phyloP scores from a whole-genome alignment of 805 yeast species.

The Clavispora asparagi region DNA sequence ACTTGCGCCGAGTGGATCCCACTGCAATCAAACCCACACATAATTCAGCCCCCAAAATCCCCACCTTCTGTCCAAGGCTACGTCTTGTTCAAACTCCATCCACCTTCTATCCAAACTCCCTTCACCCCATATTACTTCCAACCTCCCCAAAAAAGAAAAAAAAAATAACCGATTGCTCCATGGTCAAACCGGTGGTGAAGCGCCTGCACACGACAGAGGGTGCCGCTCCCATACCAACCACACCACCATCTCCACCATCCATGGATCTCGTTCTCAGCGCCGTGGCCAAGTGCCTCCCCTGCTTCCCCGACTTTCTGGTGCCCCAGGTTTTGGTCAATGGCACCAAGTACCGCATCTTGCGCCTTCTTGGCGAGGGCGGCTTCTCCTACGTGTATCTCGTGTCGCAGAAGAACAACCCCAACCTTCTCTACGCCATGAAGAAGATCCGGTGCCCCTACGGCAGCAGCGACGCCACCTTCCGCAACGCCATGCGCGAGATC shows the following conservation, averaged over 20 bases:
- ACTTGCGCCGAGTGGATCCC: no score
- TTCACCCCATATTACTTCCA: no score
- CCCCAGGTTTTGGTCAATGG: conserved; percentile 63
- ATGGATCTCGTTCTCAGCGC: conserved; percentile 10
- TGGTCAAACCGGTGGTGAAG: no score
- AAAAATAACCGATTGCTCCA: no score
- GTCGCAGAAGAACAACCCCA: conserved; percentile 39
- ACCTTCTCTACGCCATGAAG: conserved; percentile 64
- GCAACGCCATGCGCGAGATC: conserved; percentile 70
- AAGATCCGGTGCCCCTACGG: conserved; percentile 88
- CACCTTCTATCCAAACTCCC: no score
- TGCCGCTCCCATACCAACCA: neutral
- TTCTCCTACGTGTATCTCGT: conserved; percentile 84
- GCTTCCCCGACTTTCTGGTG: conserved; percentile 37
- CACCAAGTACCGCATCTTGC: conserved; percentile 54
- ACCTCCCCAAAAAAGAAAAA: no score
- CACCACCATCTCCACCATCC: neutral
- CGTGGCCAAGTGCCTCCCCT: conserved; percentile 36
- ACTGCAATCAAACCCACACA: no score
- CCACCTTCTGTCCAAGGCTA: no score
- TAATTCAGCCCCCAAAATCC: no score
- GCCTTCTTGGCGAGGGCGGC: conserved; percentile 87
- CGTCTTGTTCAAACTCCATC: no score
- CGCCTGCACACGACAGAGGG: neutral
- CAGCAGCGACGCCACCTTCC: conserved; percentile 56